Conservation (phyloP, 495 filamentous ascomycete species). For the Entonaema liquescens region DNA sequence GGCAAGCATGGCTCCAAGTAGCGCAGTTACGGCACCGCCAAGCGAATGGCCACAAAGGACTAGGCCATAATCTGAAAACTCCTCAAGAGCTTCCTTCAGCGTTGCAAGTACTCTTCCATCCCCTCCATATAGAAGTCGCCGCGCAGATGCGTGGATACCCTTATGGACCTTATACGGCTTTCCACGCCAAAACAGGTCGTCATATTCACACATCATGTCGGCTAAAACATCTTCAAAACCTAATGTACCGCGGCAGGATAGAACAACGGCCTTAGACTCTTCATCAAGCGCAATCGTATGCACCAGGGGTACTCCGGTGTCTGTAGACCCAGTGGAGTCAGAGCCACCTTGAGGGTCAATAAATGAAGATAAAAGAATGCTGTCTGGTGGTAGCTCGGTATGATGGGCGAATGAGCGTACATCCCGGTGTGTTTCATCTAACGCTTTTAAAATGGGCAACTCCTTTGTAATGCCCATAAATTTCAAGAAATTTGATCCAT, state of each 20-base stretch:
- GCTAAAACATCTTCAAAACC: constrained; percentile 84
- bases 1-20: constrained; percentile 78
- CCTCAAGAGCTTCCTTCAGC: constrained; percentile 73
- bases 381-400: constrained; percentile 70
- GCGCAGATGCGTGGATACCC: constrained; percentile 81
- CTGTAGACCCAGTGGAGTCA: constrained; percentile 73
- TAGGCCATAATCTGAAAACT: constrained; percentile 76
- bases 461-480: constrained; percentile 70
- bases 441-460: constrained; percentile 55
- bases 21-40: constrained; percentile 76
- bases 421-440: constrained; percentile 68
- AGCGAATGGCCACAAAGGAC: constrained; percentile 81
- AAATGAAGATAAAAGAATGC: constrained; percentile 79
- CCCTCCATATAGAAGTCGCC: constrained; percentile 70
- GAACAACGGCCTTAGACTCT: constrained; percentile 77
- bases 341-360: constrained; percentile 78
- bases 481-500: constrained; percentile 74
- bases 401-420: constrained; percentile 77
- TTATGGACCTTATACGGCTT: constrained; percentile 78
- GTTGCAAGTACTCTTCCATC: constrained; percentile 73
- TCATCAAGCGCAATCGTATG: constrained; percentile 83
- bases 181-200: constrained; percentile 73
- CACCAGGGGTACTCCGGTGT: constrained; percentile 78
- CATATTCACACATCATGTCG: constrained; percentile 84
- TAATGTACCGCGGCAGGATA: constrained; percentile 78